These are phyloP conservation scores for Vigna reflexopilosa DNA, from an alignment of 306 rosid species.

Conservation along the genomic window DNA sequence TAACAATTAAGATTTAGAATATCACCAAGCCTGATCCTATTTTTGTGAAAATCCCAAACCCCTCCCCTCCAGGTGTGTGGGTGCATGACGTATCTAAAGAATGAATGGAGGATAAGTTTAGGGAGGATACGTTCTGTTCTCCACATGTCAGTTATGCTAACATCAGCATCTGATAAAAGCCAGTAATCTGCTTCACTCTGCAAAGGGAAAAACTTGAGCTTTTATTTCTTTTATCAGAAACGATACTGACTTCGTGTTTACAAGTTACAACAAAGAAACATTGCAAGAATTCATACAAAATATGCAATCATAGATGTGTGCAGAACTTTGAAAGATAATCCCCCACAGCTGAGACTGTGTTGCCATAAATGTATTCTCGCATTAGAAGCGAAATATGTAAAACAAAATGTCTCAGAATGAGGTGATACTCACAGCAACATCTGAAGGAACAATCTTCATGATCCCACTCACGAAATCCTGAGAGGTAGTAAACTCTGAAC, in stretches of 20 bases:
- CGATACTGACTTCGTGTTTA: background rate
- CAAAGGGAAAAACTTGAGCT: slow-evolving; percentile 27
- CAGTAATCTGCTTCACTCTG: slow-evolving; percentile 97
- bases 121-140: slow-evolving; percentile 81
- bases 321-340: slow-evolving; percentile 1
- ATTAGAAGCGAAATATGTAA: slow-evolving; percentile 2
- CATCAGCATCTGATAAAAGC: slow-evolving; percentile 88
- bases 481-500: slow-evolving; percentile 60
- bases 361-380: background rate
- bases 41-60: slow-evolving; percentile 22
- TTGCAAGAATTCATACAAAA: background rate
- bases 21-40: slow-evolving; percentile 1
- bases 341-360: background rate
- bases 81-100: slow-evolving; percentile 2
- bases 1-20: slow-evolving; percentile 54
- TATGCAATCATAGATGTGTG: slow-evolving; percentile 13
- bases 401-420: slow-evolving; percentile 34
- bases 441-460: slow-evolving; percentile 98
- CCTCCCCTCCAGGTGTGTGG: slow-evolving; percentile 14
- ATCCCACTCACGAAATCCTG: slow-evolving; percentile 90
- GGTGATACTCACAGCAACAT: slow-evolving; percentile 78
- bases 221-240: slow-evolving; percentile 34
- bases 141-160: slow-evolving; percentile 96
- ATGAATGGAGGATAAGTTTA: slow-evolving; percentile 23
- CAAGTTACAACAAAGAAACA: slow-evolving; percentile 20